A percentile compares a stretch with the other conserved stretches of the same genome.
phyloP scores from a whole-genome alignment of 73 alveolate species.

The Halteria grandinella region DNA sequence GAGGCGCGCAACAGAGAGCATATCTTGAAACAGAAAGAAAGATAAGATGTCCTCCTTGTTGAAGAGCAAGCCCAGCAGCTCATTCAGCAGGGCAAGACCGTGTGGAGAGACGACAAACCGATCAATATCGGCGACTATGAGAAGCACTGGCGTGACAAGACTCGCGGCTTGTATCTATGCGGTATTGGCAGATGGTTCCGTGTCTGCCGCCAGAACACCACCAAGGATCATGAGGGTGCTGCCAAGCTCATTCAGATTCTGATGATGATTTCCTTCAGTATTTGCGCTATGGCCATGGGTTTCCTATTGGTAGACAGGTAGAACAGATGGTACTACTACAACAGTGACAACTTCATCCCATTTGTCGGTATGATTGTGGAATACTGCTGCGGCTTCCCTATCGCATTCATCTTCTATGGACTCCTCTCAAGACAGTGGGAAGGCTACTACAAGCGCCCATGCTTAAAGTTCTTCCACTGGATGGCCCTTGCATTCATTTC shows the following conservation, averaged over 20 bases:
- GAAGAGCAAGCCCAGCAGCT: no score
- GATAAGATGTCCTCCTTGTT: no score
- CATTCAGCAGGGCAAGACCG: not conserved
- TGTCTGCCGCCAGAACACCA: not conserved
- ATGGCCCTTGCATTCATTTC: not conserved
- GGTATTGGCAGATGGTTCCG: slow-evolving; percentile 43
- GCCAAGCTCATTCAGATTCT: slow-evolving; percentile 3
- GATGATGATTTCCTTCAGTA: not conserved
- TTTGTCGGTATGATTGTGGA: not conserved
- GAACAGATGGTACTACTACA: not conserved
- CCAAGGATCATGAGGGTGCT: slow-evolving; percentile 13
- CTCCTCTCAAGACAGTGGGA: slow-evolving; percentile 14
- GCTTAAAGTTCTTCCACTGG: not conserved
- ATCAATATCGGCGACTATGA: not conserved
- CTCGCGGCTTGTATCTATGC: not conserved
- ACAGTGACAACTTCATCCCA: no score
- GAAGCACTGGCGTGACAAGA: slow-evolving; percentile 13
- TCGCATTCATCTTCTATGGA: not conserved
- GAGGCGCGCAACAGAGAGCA: not conserved
- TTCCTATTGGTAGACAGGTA: not conserved
- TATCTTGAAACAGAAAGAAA: no score
- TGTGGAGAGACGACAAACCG: not conserved
- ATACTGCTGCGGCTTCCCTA: not conserved
- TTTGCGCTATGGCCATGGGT: slow-evolving; percentile 3
- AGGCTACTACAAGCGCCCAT: not conserved